phyloP scores from a whole-genome alignment of 441 rosid species.

The Daphne laureola region DNA sequence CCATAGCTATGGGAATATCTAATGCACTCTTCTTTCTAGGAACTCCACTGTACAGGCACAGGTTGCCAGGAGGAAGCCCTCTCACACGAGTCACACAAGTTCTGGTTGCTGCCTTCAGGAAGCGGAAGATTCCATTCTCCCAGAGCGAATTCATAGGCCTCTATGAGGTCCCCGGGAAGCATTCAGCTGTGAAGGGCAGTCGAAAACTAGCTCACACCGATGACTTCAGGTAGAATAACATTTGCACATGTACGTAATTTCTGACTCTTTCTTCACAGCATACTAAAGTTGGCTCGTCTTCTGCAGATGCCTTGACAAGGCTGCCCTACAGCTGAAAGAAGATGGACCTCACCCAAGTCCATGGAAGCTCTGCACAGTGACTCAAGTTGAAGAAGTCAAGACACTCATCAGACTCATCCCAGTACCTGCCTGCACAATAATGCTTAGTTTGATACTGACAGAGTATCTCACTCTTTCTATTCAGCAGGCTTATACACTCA shows the following conservation, averaged over 20 bases:
- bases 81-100: constrained; percentile 87
- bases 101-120: constrained; percentile 65
- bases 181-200: constrained; percentile 78
- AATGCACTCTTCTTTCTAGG: constrained; percentile 72
- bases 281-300: not conserved
- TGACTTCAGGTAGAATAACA: constrained; percentile 43
- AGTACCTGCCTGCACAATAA: constrained; percentile 66
- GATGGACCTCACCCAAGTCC: constrained; percentile 63
- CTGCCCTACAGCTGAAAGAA: constrained; percentile 77
- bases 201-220: constrained; percentile 68
- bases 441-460: constrained; percentile 59
- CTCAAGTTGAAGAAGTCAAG: constrained; percentile 97
- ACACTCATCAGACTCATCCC: constrained; percentile 71
- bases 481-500: constrained; percentile 83
- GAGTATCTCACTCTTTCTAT: constrained; percentile 87
- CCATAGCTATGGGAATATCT: constrained; percentile 84
- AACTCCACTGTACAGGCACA: constrained; percentile 83
- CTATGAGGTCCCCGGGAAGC: constrained; percentile 69
- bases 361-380: constrained; percentile 89
- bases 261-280: not conserved
- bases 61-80: constrained; percentile 97
- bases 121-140: constrained; percentile 50
- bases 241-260: not conserved
- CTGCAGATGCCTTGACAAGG: constrained; percentile 83
- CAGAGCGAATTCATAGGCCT: constrained; percentile 72